These are phyloP conservation scores for Tylopilus plumbeoviolaceoides DNA, from an alignment of 768 basidiomycete species.

Conservation along the genomic window DNA sequence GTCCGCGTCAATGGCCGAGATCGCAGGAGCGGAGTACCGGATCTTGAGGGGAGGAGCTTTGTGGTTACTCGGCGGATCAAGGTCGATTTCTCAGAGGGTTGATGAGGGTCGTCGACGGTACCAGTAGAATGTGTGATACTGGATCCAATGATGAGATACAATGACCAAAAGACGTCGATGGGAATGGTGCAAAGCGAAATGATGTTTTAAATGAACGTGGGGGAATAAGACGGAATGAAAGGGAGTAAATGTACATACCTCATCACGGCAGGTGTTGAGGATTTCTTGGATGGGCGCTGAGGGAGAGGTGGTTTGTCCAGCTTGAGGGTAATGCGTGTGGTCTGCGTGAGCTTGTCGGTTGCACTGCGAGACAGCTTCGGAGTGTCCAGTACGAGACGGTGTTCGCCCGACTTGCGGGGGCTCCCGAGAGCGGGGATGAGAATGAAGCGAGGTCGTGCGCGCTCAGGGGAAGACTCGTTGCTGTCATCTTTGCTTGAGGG, in stretches of 20 bases:
- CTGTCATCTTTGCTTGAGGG: no score
- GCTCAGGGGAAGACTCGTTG: no score
- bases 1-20: constrained; percentile 16
- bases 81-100: constrained; percentile 8
- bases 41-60: constrained; percentile 20
- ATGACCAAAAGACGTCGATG: background rate
- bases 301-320: background rate
- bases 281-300: constrained; percentile 3
- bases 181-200: background rate
- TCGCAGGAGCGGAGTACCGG: background rate
- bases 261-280: background rate
- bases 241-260: constrained; percentile 13
- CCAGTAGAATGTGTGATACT: background rate
- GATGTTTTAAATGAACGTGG: constrained; percentile 1
- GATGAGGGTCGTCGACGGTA: background rate
- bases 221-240: background rate
- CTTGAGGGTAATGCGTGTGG: background rate
- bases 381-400: background rate
- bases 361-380: background rate
- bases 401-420: constrained; percentile 2
- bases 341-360: background rate
- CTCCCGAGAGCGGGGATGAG: constrained; percentile 6
- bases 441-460: background rate
- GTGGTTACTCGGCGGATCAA: constrained; percentile 31
- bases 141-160: constrained; percentile 3